Base-by-base conservation (phyloP, 306 rosid genomes). In the Mimosa bimucronata region DNA sequence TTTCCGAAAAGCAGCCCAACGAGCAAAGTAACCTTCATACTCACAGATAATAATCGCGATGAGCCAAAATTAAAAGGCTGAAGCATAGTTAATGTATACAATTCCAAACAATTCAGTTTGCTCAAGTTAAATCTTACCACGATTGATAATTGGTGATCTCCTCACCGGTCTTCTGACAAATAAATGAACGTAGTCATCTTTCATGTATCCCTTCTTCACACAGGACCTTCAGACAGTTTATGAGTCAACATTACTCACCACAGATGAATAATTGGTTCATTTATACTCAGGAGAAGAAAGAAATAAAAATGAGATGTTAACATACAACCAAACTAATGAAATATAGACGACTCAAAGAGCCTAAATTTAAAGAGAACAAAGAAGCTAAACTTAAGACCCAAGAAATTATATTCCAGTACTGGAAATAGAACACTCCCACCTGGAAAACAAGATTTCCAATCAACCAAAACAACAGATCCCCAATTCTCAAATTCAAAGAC, bases 61-160 rank as follows among this genome's bases (percentile, higher is more conserved):
- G 40, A 53, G 75, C 58, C 23, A 73, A 75, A 64, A 60, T 41
- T 34, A 34, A 62, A 44, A 82, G 69, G 65, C 46, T 41, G 70
- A 66, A 74, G 74, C 42, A 46, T n/a, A 77, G 53, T 46, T 30
- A 65, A 75, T 25, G 45, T 26, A 38, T 21, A 71, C 21, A 12
- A 9, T 19, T 30, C n/a, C 13, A 62, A 78, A 2, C 45, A 80
- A 73, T 50, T 31, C 40, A 80, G 44, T 48, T 68, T 44, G 64
- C 70, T 50, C 19, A 71, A 78, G 66, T 66, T 53, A 48, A 40
- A 70, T 73, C 89, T 62, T 88, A 92, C 97, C 99, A 0, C 98
- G 97, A 71, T 95, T 95, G 61, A 93, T 96, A 77, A 96, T 96
- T 12, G 98, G 98, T 55, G 99, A 96, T 87, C 99, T 93, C 84